phyloP scores from a whole-genome alignment of 192 early-diverging fungal genomes.

The Powellomyces hirtus region DNA sequence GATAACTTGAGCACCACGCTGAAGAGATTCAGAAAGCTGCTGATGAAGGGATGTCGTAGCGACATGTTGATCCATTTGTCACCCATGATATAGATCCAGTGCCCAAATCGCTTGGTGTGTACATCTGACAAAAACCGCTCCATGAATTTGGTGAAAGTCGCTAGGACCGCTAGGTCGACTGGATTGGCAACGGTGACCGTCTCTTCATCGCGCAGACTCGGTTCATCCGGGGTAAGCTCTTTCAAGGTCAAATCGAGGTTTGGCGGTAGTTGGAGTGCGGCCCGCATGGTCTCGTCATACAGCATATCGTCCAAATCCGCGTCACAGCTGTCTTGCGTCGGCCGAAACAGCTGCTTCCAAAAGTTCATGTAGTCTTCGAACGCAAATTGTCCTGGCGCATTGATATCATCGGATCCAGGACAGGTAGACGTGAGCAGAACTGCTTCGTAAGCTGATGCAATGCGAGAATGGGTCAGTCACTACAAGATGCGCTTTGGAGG shows the following conservation, averaged over 20 bases:
- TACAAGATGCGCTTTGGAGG: no score
- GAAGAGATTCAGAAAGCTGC: constrained; percentile 73
- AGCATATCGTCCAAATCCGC: constrained; percentile 37
- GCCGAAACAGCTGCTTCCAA: constrained; percentile 59
- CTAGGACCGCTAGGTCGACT: constrained; percentile 67
- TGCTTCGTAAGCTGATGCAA: constrained; percentile 51
- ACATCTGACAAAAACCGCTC: constrained; percentile 25
- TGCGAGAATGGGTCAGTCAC: not conserved
- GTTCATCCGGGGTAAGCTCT: constrained; percentile 19
- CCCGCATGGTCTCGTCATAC: constrained; percentile 54
- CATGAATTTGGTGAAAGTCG: constrained; percentile 69
- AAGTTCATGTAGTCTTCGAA: constrained; percentile 58
- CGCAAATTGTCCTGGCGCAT: not conserved
- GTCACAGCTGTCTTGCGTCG: constrained; percentile 2
- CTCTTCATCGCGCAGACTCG: constrained; percentile 47
- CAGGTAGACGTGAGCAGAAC: constrained; percentile 49
- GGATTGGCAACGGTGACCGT: constrained; percentile 53
- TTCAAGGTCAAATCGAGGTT: constrained; percentile 45
- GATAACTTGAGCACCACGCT: constrained; percentile 14
- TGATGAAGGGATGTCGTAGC: constrained; percentile 59
- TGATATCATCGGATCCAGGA: not conserved
- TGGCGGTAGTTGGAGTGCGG: constrained; percentile 40
- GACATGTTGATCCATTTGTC: constrained; percentile 51
- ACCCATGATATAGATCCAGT: constrained; percentile 62
- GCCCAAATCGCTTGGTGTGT: constrained; percentile 28